Evolutionary conservation across 2,329 filamentous ascomycete species (phyloP), one percentile per base, ranked within the genome.

Genomic region (Colletotrichum sp.): DNA sequence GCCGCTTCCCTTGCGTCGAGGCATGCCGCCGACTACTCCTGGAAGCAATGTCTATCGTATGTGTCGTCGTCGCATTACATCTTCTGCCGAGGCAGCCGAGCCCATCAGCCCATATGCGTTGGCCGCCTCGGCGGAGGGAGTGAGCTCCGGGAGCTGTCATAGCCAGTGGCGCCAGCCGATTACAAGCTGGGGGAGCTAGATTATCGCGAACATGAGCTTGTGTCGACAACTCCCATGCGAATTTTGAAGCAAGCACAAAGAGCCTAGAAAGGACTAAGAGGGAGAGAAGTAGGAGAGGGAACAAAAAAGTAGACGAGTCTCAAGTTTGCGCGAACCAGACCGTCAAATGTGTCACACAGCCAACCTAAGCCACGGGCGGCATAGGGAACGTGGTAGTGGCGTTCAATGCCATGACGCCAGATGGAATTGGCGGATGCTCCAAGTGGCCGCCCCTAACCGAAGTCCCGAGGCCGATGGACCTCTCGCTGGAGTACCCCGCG

Each of bases 1-100:
- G 87, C 78, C 87, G 81, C 63, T 80, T 80, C 26, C 80, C 78
- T 75, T 81, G 78, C 24, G 82, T 82, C 44, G 87, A 87, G 71
- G 71, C 80, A 81, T 83, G 77, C 57, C 78, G 78, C 55, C 81
- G 78, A 44, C 30, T 26, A 39, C 39, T 15, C 32, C 59, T 52
- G 21, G 34, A 69, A 26, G 64, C 78, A 80, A 79, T 78, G 80
- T 79, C 76, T 52, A 52, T 21, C 44, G 44, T 52, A 79, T 49
- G 34, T 30, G 64, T 66, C 26, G 55, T 59, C 28, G 59, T 64
- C 44, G 78, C 66, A 66, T 66, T 59, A 60, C 52, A 44, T 28
- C 63, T 64, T 26, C 74, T 36, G 60, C 70, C 74, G 74, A 76
- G 70, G 74, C 57, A 66, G 64, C 57, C 65, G 65, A 69, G 71